Evolutionary conservation across 495 filamentous ascomycete species (phyloP).

Genomic region (Aspergillus cavernicola): DNA sequence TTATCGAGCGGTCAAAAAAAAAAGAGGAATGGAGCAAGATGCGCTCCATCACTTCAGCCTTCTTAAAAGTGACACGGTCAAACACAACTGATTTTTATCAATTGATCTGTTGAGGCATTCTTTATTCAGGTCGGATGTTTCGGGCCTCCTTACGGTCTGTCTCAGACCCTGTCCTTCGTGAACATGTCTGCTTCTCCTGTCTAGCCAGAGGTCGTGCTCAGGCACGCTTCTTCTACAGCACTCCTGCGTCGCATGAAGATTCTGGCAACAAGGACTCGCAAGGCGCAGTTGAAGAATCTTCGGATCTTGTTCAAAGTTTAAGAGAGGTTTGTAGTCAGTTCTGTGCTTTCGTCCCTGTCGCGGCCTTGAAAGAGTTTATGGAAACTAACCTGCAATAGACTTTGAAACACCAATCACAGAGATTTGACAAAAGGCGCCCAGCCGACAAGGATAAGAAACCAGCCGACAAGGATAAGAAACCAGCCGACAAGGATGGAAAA

Average conservation of each 20-base stretch:
- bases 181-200: conserved; percentile 38
- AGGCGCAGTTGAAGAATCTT: background rate
- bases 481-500: too few relatives aligned
- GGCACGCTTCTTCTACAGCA: conserved; percentile 29
- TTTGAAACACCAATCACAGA: background rate
- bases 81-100: background rate
- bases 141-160: conserved; percentile 39
- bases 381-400: background rate
- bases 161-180: conserved; percentile 32
- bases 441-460: too few relatives aligned
- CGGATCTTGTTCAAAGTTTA: background rate
- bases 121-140: conserved; percentile 33
- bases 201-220: conserved; percentile 25
- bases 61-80: background rate
- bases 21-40: background rate
- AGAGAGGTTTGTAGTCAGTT: background rate
- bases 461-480: too few relatives aligned
- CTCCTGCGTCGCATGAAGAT: conserved; percentile 11
- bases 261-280: background rate
- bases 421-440: too few relatives aligned
- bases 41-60: background rate
- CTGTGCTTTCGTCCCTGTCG: background rate
- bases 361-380: too few relatives aligned
- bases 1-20: background rate
- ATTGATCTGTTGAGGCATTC: conserved; percentile 7